Evolutionary conservation across 169 alveolate species (phyloP), one percentile per base, ranked within the genome.

Genomic region (Miamiensis avidus): DNA sequence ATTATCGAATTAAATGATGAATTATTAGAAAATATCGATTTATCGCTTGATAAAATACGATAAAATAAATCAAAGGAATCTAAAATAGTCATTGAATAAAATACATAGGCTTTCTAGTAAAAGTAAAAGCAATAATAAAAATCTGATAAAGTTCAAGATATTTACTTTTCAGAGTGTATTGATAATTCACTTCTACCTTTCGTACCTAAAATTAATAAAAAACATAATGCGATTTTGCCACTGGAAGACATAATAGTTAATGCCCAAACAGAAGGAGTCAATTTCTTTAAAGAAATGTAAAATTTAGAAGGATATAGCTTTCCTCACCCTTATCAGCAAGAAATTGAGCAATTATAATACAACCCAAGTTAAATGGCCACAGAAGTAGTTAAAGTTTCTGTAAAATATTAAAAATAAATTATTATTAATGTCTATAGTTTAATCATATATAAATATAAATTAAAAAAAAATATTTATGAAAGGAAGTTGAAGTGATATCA

Each of bases 401-500:
- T 90, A 75, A 85, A 78, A 31, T 82, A 64, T n/a, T n/a, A n/a
- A n/a, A n/a, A n/a, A n/a, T n/a, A n/a, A n/a, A n/a, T n/a, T n/a
- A n/a, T n/a, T n/a, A n/a, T n/a, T n/a, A n/a, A n/a, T 82, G 88
- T 76, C 82, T 85, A 74, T 30, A 91, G 31, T 34, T 91, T 65
- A 84, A 92, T 85, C 88, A 91, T 31, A 85, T 88, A 83, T 82
- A 91, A 33, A 77, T 82, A 30, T 91, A 87, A 69, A 76, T 85
- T 34, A 79, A 89, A 31, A 11, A 77, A 28, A 73, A 64, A 89
- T 29, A 81, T 84, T 65, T 78, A 30, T 74, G 82, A 72, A 34
- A 88, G 31, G 90, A 90, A 65, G 82, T 94, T 29, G 94, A 92
- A 73, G 83, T 88, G 74, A 94, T 97, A 29, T 95, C 97, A 29